Conservation (phyloP, 768 basidiomycete genomes). For the Leccinum truebloodii region DNA sequence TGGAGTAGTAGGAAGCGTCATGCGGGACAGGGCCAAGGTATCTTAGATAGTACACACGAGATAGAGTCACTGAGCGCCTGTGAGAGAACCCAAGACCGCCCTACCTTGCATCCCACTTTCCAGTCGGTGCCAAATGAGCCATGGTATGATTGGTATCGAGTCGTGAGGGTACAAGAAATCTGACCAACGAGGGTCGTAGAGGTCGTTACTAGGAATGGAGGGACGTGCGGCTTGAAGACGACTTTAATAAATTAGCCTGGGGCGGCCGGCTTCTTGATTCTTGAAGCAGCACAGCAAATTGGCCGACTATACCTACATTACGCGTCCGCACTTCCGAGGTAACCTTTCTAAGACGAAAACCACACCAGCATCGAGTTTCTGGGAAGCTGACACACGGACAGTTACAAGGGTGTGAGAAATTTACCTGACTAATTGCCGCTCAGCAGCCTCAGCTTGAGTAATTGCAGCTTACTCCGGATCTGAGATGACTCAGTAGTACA, state of each 20-base stretch:
- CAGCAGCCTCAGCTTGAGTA: too few relatives aligned
- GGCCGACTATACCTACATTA: too few relatives aligned
- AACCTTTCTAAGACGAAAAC: too few relatives aligned
- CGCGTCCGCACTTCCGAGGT: too few relatives aligned
- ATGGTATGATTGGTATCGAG: neutral
- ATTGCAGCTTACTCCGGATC: too few relatives aligned
- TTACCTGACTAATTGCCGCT: too few relatives aligned
- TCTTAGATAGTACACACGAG: neutral
- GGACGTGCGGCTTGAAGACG: neutral
- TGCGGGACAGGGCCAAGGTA: neutral
- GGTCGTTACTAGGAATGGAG: neutral
- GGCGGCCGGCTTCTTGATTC: neutral
- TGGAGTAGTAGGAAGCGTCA: neutral
- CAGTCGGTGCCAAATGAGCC: neutral
- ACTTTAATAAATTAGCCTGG: neutral
- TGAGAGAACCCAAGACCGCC: neutral
- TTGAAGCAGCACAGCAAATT: neutral
- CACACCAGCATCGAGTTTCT: too few relatives aligned
- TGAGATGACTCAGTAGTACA: too few relatives aligned
- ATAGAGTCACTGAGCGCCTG: neutral
- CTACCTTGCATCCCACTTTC: neutral
- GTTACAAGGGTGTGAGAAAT: too few relatives aligned
- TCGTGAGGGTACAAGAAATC: neutral
- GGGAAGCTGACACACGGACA: too few relatives aligned
- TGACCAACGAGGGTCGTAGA: neutral